Base-by-base conservation (phyloP, 352 stramenopile genomes). In the Pythium brassicae region DNA sequence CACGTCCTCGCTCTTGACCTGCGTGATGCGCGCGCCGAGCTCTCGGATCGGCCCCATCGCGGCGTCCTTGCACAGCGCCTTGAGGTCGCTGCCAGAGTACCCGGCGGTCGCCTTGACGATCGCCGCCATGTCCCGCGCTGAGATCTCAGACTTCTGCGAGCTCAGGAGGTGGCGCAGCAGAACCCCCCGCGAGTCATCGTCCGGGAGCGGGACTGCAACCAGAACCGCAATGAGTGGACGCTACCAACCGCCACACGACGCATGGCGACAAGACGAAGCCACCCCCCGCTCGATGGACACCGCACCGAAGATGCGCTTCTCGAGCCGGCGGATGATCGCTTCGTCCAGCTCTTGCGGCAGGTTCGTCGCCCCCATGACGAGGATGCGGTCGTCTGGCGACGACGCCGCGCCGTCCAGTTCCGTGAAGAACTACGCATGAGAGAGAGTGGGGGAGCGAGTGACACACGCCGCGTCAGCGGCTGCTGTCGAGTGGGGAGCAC, bases 51-150 rank as follows among this genome's bases (percentile, higher is more conserved):
- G 87, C 20, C 95, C 89, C 55, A 97, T 90, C 23, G 92, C 92
- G 15, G 95, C 95, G 45, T 97, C 94, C 59, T 97, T 94, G 63
- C 93, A 98, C 0, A 99, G 57, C 62, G 97, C 93, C 56, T 98
- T 98, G 20, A 95, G 63, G 61, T 95, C 85, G 44, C 83, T 93
- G 4, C 85, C 85, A 9, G 85, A 93, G 47, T 96, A 98, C 29
- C 83, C 74, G 32, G 87, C 74, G 0, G 89, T 97, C 34, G 61
- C 66, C 6, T 77, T 66, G 4, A 91, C 83, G 29, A 97, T 76
- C 11, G 57, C 47, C 14, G 76, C 74, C 50, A 97, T 63, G 53
- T 95, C 85, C 27, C 68, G 77, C 2, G 66, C 63, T 52, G 75
- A 77, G 47, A 89, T 45, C 9, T 55, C 76, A 56, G 76, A 67